A percentile compares a stretch with the other conserved stretches of the same genome.
These are phyloP conservation scores for Alternaria gaisen DNA, from an alignment of 2,329 filamentous ascomycete genomes.

Conservation along the genomic window DNA sequence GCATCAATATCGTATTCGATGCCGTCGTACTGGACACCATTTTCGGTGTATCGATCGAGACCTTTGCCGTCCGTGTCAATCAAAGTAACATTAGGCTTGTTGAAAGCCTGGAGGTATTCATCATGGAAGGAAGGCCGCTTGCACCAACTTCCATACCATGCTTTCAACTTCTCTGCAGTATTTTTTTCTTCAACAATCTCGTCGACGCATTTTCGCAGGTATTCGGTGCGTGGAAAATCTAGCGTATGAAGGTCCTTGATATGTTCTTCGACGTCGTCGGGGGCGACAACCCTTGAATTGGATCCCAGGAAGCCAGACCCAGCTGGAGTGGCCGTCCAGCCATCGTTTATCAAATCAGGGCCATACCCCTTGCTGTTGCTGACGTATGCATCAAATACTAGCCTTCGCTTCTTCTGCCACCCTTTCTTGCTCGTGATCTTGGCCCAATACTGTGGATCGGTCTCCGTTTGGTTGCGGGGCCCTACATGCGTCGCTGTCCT, in stretches of 20 bases:
- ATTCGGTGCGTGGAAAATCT: too few relatives aligned
- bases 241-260: too few relatives aligned
- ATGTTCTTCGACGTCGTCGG: background rate
- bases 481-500: slow-evolving; percentile 60
- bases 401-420: slow-evolving; percentile 63
- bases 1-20: background rate
- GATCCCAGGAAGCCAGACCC: slow-evolving; percentile 32
- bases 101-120: slow-evolving; percentile 67
- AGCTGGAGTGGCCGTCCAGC: slow-evolving; percentile 52
- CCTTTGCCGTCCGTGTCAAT: slow-evolving; percentile 68
- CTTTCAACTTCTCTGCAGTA: slow-evolving; percentile 63
- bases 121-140: slow-evolving; percentile 71
- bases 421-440: slow-evolving; percentile 41
- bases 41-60: slow-evolving; percentile 45
- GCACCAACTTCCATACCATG: slow-evolving; percentile 68
- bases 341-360: slow-evolving; percentile 59
- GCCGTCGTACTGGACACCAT: background rate
- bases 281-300: slow-evolving; percentile 14
- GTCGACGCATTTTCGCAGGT: too few relatives aligned
- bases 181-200: slow-evolving; percentile 57
- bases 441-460: slow-evolving; percentile 17
- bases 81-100: slow-evolving; percentile 65
- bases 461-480: slow-evolving; percentile 36
- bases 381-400: slow-evolving; percentile 43
- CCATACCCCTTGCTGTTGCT: slow-evolving; percentile 18